These are phyloP conservation scores for Alternaria sp. DNA, from an alignment of 2,329 filamentous ascomycete species.

Conservation along the genomic window DNA sequence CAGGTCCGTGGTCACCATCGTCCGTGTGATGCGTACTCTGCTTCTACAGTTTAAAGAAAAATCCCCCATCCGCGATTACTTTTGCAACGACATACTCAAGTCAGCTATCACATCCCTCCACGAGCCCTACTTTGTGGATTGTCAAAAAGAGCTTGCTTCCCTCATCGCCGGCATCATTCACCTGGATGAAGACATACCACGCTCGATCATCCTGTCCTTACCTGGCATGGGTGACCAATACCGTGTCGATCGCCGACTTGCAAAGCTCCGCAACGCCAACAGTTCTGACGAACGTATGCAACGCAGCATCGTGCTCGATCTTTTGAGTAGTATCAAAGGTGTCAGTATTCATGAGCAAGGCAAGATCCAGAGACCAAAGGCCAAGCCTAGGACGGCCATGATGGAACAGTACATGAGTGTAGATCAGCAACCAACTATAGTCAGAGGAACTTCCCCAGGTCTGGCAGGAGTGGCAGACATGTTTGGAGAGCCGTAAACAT, in stretches of 20 bases:
- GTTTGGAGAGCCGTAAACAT: constrained; percentile 45
- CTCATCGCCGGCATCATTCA: constrained; percentile 87
- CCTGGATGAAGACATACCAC: constrained; percentile 77
- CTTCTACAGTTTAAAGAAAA: constrained; percentile 76
- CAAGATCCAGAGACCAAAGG: constrained; percentile 66
- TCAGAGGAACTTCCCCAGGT: constrained; percentile 51
- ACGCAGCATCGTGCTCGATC: constrained; percentile 80
- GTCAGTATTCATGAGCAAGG: constrained; percentile 94
- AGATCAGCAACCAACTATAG: constrained; percentile 49
- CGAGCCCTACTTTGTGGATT: constrained; percentile 95
- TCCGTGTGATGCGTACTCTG: constrained; percentile 85
- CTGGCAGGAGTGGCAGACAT: constrained; percentile 57
- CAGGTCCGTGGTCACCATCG: constrained; percentile 84
- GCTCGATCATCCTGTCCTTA: constrained; percentile 78
- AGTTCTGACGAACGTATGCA: constrained; percentile 76
- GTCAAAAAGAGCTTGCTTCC: constrained; percentile 89
- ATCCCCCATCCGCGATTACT: constrained; percentile 80
- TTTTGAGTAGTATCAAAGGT: constrained; percentile 86
- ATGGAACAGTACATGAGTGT: constrained; percentile 55
- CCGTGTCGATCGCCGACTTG: constrained; percentile 68
- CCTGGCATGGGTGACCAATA: constrained; percentile 73
- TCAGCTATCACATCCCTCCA: constrained; percentile 90
- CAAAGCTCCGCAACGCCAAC: constrained; percentile 48
- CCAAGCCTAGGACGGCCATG: constrained; percentile 45
- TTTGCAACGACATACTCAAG: constrained; percentile 86